Evolutionary conservation across 2,329 filamentous ascomycete species (phyloP), one percentile per base, ranked within the genome.

Genomic region (Truncatella angustata): DNA sequence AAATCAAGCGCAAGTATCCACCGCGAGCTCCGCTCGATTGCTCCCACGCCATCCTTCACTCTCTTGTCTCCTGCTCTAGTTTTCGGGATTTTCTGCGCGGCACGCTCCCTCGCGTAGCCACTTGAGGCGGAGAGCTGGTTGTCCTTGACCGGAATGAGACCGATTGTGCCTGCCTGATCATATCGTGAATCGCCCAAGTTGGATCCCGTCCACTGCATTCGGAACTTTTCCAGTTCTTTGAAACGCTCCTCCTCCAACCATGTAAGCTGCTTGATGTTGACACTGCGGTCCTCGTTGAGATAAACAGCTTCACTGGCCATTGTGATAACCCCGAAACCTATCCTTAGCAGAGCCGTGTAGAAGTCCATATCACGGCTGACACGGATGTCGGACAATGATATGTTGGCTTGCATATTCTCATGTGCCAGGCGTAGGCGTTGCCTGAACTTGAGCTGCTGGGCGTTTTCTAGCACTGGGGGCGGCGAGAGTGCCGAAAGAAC

Each of bases 251-350:
- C 89, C 65, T 99, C 94, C 3, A 97, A 75, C 93, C 94, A 99
- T 0, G 94, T 97, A 71, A 86, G 86, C 32, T 80, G 76, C 57
- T 85, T 85, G 2, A 96, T 75, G 55, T 83, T 86, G 48, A 97
- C 84, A 2, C 80, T 80, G 36, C 83, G 83, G 42, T 93, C 93
- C 69, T 97, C 93, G 56, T 97, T 96, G 10, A 99, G 76, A 64
- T 96, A 97, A 0, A 97, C 94, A 3, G 93, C 93, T 69, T 97
- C 92, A 61, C 91, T 96, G 1, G 94, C 94, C 69, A 95, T 93
- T 1, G 91, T 96, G 55, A 97, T 84, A 11, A 93, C 86, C 10
- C 86, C 86, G 64, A 97, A 97, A 0, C 94, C 94, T 32, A 91
- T 84, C 54, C 92, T 86, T 3, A 97, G 78, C 4, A 97, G 76